Evolutionary conservation across 306 rosid genomes (phyloP), one percentile per base, ranked within the genome.

Genomic region (Prunus davidiana): DNA sequence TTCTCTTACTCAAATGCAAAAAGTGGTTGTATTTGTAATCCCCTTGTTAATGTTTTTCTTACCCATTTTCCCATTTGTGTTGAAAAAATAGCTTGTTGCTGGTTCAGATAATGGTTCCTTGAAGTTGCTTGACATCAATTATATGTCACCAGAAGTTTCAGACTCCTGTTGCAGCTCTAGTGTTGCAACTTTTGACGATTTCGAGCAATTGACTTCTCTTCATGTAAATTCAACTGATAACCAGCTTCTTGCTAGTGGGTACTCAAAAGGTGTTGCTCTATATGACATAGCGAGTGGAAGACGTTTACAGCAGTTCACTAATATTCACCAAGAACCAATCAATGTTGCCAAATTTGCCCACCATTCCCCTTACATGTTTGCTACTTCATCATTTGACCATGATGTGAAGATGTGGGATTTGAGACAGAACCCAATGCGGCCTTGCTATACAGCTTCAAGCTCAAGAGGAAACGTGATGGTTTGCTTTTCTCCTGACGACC

Each of bases 341-440:
- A 91, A 89, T 82, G 93, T 91, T 54, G 91, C 90, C 68, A 91
- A 89, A 73, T 89, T 91, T 43, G 83, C 96, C 60, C 80, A 87
- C 72, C 86, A 89, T 80, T 89, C 93, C 80, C 93, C 96, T 9
- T 79, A 86, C 50, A 58, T 91, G 73, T 89, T 89, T 81, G 89
- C 93, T 72, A 89, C 96, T 76, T 87, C 94, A 45, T 91, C 94
- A 28, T 89, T 91, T 86, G 97, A 89, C 75, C 91, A 78, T 12
- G 91, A 87, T 84, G 91, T 89, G 83, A 91, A 91, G 87, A 82
- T 89, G 96, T 91, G 96, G 96, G 93, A 91, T 82, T 82, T 91
- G 83, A 84, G 96, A 84, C 93, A 91, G 75, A 87, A 86, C 78
- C 91, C 91, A 20, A 28, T 81, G 60, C 75, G 76, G 47, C 91